Percentiles rank a stretch among this genome's conserved stretches.
These are phyloP conservation scores for Scutellaria minor DNA, from an alignment of 257 asterid genomes.

Conservation along the genomic window DNA sequence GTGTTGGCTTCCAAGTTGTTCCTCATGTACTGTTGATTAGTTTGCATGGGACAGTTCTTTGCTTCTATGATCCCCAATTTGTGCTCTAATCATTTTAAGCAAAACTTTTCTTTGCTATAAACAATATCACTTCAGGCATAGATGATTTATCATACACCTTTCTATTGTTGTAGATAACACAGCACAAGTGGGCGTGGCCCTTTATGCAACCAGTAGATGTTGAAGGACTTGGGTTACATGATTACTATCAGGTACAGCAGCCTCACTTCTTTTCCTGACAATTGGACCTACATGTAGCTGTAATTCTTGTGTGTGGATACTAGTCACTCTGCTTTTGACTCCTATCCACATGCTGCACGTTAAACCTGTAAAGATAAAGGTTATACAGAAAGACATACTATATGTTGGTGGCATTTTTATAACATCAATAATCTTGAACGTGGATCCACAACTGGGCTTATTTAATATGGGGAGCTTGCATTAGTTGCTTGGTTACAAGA, in stretches of 20 bases:
- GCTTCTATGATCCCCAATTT: conserved; percentile 23
- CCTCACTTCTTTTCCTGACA: conserved; percentile 14
- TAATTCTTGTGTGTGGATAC: conserved; percentile 21
- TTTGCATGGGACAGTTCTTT: neutral
- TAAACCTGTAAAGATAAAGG: neutral
- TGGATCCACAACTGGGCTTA: neutral
- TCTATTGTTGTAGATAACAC: conserved; percentile 71
- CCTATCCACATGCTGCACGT: neutral
- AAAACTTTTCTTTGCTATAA: neutral
- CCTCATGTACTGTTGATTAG: conserved; percentile 10
- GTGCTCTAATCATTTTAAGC: conserved; percentile 18
- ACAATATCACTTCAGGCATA: neutral
- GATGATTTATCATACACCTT: conserved; percentile 31
- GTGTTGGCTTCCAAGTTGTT: conserved; percentile 15
- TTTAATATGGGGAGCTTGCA: neutral
- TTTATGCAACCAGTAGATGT: conserved; percentile 98
- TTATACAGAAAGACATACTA: neutral
- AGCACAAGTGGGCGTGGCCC: conserved; percentile 97
- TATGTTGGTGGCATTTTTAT: neutral
- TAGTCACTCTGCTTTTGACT: conserved; percentile 21
- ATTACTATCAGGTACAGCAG: conserved; percentile 73
- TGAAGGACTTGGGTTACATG: conserved; percentile 90
- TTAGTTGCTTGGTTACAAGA: conserved; percentile 7
- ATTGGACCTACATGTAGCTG: neutral
- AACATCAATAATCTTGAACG: conserved; percentile 20